Percentiles rank a stretch among this genome's conserved stretches.
Evolutionary conservation across 192 early-diverging fungal species (phyloP).

Genomic region (Linnemannia zychae): DNA sequence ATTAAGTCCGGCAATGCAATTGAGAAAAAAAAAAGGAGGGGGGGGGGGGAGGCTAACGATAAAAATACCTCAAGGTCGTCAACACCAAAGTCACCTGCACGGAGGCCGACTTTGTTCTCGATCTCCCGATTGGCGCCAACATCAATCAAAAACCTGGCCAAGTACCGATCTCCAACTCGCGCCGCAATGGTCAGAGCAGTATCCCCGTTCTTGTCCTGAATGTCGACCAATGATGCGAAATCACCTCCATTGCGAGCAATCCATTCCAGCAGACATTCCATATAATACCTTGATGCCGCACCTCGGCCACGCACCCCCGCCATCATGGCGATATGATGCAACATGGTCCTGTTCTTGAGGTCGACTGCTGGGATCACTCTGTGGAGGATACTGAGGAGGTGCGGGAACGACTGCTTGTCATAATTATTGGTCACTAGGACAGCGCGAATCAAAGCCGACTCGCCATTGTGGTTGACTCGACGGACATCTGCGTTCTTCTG

Average conservation of each 20-base stretch:
- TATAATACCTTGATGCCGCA: constrained; percentile 86
- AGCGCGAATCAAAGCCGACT: constrained; percentile 90
- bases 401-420: constrained; percentile 84
- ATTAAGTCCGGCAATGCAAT: not conserved
- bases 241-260: constrained; percentile 64
- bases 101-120: constrained; percentile 82
- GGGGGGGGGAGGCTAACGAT: not conserved
- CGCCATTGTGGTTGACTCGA: constrained; percentile 82
- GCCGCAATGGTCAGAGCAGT: constrained; percentile 94
- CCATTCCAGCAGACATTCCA: constrained; percentile 85
- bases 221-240: constrained; percentile 68
- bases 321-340: constrained; percentile 91
- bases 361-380: constrained; percentile 81
- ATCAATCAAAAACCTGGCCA: constrained; percentile 78
- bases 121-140: constrained; percentile 84
- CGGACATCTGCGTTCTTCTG: constrained; percentile 79
- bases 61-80: constrained; percentile 42
- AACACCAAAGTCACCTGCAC: constrained; percentile 79
- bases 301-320: constrained; percentile 76
- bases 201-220: constrained; percentile 80
- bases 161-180: constrained; percentile 74
- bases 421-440: constrained; percentile 90
- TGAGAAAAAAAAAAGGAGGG: not conserved
- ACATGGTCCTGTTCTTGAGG: constrained; percentile 79
- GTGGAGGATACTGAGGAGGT: constrained; percentile 79